phyloP scores from a whole-genome alignment of 176 grass and related monocot genomes.

The Hordeum marinum region DNA sequence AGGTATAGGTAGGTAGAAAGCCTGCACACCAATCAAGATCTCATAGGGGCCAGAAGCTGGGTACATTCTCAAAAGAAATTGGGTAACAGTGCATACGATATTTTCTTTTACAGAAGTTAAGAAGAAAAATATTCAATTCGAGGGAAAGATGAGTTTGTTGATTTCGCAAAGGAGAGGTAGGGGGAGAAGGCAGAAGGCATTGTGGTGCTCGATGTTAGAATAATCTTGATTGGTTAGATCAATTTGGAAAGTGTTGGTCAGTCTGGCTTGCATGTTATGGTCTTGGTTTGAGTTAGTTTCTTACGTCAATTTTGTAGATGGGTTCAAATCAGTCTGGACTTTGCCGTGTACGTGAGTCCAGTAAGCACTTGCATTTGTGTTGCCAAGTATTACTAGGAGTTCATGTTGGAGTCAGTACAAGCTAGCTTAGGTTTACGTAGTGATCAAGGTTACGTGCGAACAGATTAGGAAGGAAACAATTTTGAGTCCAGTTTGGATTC shows the following conservation, averaged over 20 bases:
- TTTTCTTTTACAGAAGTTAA: not conserved
- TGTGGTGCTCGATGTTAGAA: not conserved
- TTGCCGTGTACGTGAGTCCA: not conserved
- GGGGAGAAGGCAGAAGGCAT: not conserved
- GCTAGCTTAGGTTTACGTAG: not conserved
- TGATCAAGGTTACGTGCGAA: not conserved
- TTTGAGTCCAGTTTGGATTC: not conserved
- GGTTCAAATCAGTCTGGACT: not conserved
- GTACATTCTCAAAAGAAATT: not conserved
- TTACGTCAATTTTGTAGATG: not conserved
- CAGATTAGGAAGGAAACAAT: not conserved
- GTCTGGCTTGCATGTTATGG: not conserved
- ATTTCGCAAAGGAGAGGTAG: slow-evolving; percentile 3
- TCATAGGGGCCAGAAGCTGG: not conserved
- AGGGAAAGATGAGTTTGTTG: not conserved
- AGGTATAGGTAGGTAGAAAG: not conserved
- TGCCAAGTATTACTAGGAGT: not conserved
- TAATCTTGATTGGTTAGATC: not conserved
- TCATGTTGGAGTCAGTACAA: not conserved
- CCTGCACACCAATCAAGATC: not conserved
- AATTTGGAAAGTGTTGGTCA: not conserved
- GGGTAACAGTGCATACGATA: not conserved
- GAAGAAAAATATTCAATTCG: not conserved
- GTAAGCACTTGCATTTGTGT: not conserved
- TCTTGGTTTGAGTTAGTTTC: not conserved